Base-by-base conservation (phyloP, 202 grass and related monocot genomes). In the Cymbopogon flexuosus region DNA sequence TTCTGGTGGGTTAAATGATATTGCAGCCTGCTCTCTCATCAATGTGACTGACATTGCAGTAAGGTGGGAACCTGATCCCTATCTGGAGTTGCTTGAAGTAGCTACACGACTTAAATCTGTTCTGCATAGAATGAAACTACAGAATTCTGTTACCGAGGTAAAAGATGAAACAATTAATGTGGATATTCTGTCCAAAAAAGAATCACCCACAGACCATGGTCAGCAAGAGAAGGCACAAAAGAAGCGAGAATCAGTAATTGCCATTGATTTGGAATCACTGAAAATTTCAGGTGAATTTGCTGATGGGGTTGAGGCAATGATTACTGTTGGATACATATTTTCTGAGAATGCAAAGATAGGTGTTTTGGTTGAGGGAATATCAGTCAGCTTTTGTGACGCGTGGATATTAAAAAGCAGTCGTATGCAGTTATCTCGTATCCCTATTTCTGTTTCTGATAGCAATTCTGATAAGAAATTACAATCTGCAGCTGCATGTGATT, bases 321-420 rank as follows among this genome's bases (percentile, higher is more conserved):
- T 98, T 71, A 84, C 86, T 64, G 92, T 98, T 61, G 88, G 93
- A 18, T 94, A 88, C 45, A 98, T 98, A 86, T 98, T 98, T 73
- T 98, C 95, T 41, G 95, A 98, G 85, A 98, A 98, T 90, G 91
- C 92, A 52, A 98, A 93, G 79, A 94, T 98, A 75, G 92, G 95
- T 90, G 82, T 98, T 43, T 88, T 98, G 82, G 79, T 94, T 79
- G 95, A 98, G 84, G 95, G 88, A 51, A 34, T 98, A 37, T 80
- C 71, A 76, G 78, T 94, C 82, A 89, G 73, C 66, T 98, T 98
- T 84, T 94, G 89, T 84, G 88, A 65, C 52, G 84, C 86, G 9
- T 84, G 82, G 71, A 67, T 98, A 78, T 92, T 98, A 46, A 98
- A 86, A 86, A 93, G 90, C 74, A 94, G 90, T 70, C 84, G 92